A percentile compares a stretch with the other conserved stretches of the same genome.
Evolutionary conservation across 176 grass and related monocot genomes (phyloP).

Genomic region (Aegilops tauschii): DNA sequence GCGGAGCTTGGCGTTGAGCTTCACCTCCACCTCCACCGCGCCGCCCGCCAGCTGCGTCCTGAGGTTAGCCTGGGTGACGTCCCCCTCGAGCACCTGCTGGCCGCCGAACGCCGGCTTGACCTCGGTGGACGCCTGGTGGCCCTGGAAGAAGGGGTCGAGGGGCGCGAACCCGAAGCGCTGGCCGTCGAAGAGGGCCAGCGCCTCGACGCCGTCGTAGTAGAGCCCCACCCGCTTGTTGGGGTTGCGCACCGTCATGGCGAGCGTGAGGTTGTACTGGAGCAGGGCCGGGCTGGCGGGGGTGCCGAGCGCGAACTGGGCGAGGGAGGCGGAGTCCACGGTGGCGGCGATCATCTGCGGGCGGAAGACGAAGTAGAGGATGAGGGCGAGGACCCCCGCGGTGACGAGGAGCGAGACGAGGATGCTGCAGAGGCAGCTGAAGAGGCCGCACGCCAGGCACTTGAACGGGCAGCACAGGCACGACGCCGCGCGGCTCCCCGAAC

Average conservation of each 20-base stretch:
- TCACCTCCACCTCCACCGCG: conserved; percentile 32
- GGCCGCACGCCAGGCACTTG: conserved; percentile 47
- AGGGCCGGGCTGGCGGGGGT: neutral
- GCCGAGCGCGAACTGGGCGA: conserved; percentile 26
- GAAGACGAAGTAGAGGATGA: conserved; percentile 74
- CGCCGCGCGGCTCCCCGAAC: conserved; percentile 28
- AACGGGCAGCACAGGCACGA: conserved; percentile 62
- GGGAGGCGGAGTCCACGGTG: conserved; percentile 52
- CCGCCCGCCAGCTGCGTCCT: neutral
- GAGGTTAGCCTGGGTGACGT: neutral
- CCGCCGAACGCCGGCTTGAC: conserved; percentile 23
- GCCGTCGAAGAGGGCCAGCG: conserved; percentile 32
- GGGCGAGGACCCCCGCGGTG: conserved; percentile 19
- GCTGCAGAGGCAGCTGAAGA: conserved; percentile 62
- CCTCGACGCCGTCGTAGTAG: conserved; percentile 67
- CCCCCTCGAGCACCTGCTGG: conserved; percentile 15
- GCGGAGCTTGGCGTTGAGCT: conserved; percentile 40
- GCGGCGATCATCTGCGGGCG: conserved; percentile 51
- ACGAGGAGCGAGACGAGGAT: conserved; percentile 47
- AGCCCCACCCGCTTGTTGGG: conserved; percentile 65
- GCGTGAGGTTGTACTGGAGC: conserved; percentile 37
- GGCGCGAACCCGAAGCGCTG: conserved; percentile 46
- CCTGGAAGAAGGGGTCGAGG: conserved; percentile 62
- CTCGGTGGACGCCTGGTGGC: neutral
- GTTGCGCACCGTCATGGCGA: conserved; percentile 57